phyloP scores from a whole-genome alignment of 2,329 filamentous ascomycete genomes.

The Alternaria arbusti region DNA sequence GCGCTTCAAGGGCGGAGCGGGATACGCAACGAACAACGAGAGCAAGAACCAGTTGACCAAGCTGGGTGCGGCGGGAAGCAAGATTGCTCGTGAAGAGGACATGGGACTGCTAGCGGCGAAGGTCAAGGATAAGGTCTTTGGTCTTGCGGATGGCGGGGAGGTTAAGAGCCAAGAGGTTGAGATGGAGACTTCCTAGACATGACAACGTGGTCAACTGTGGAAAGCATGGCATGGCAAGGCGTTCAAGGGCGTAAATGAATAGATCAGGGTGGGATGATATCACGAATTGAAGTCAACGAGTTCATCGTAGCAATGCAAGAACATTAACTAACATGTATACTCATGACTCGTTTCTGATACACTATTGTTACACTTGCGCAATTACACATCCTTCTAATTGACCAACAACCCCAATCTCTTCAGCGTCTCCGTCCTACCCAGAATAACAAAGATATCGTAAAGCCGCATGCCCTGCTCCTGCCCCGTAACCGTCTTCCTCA shows the following conservation, averaged over 20 bases:
- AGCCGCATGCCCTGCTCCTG: slow-evolving; percentile 42
- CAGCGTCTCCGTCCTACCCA: slow-evolving; percentile 42
- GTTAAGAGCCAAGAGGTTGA: slow-evolving; percentile 33
- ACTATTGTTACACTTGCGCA: neutral
- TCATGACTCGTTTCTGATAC: neutral
- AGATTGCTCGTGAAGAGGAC: slow-evolving; percentile 67
- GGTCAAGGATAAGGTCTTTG: slow-evolving; percentile 69
- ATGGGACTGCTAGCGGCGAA: slow-evolving; percentile 68
- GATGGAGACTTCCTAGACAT: slow-evolving; percentile 31
- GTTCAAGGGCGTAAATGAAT: neutral
- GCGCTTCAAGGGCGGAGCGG: slow-evolving; percentile 32
- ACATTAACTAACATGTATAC: neutral
- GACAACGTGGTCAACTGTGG: neutral
- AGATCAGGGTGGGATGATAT: slow-evolving; percentile 1
- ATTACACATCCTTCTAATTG: neutral
- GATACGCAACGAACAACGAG: slow-evolving; percentile 3
- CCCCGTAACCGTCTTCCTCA: slow-evolving; percentile 40
- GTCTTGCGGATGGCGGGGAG: slow-evolving; percentile 14
- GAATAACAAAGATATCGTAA: slow-evolving; percentile 44
- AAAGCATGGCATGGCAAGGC: slow-evolving; percentile 14
- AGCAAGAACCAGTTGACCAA: slow-evolving; percentile 59
- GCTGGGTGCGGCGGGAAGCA: slow-evolving; percentile 65
- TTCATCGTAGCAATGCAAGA: neutral
- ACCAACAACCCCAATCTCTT: slow-evolving; percentile 31
- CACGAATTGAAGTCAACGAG: neutral